Base-by-base conservation (phyloP, 257 asterid species). In the Perilla frutescens region DNA sequence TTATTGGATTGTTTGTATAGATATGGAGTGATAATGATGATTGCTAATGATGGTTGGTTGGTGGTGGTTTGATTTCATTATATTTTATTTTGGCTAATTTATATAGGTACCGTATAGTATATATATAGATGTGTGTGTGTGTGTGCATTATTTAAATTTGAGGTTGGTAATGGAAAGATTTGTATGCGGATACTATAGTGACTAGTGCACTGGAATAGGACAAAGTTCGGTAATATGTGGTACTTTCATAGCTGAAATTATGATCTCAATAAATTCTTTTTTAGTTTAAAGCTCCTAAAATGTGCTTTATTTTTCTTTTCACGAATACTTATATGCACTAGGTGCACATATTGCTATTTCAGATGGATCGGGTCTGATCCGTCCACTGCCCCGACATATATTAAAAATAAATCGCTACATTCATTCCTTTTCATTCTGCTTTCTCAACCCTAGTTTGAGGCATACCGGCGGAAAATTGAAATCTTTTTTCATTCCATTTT, bases 1-100 rank as follows among this genome's bases (percentile, higher is more conserved):
- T 55, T 55, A 62, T 74, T 69, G 73, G 80, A 48, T 62, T 62
- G 34, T 75, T 74, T 79, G 37, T 68, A 40, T 45, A 43, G 71
- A 75, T 75, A 64, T 62, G 76, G 43, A 53, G 4, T 71, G 64
- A 14, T 79, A 62, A 72, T 45, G 55, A 76, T 80, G 73, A 76
- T 61, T 76, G 69, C 69, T 67, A 10, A 69, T 68, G 53, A 73
- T 69, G 69, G 72, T 44, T 51, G 64, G 68, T 70, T 47, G 72
- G 78, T 80, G 69, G 26, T 61, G 68, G 14, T 55, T 56, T 37
- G 13, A 60, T 62, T 53, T 44, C 6, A 9, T 26, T 62, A 3
- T 13, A 41, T 5, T 62, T 61, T 12, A 10, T 3, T 49, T 53
- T 66, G 5, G 20, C 37, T 20, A 39, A 64, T 72, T 45, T 26